Base-by-base conservation (phyloP, 2,329 filamentous ascomycete genomes). In the Epichloe gansuensis region DNA sequence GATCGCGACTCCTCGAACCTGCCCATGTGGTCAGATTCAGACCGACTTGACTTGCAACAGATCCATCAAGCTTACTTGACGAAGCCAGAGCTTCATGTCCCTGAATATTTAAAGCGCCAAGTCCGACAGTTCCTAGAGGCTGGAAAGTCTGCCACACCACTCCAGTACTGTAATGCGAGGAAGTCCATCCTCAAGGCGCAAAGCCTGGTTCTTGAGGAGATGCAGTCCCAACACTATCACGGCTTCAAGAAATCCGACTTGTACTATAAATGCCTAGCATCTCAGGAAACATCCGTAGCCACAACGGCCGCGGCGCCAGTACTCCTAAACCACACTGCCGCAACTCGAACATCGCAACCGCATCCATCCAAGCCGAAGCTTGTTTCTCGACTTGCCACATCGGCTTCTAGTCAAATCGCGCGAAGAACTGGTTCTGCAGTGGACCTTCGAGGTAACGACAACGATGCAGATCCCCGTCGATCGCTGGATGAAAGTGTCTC, bases 211-310 rank as follows among this genome's bases (percentile, higher is more conserved):
- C 77, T 96, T 53, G 87, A 95, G 55, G 83, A 87, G 60, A 88
- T 98, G 81, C 85, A 90, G 62, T 81, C 82, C 23, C 81, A 78
- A 13, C 81, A 95, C 63, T 93, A 93, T 57, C 82, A 86, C 17
- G 81, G 80, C 21, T 98, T 98, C 72, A 95, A 91, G 63, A 87
- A 83, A 60, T 95, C 93, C 0, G 93, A 97, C 63, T 69, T 98
- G 0, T 98, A 90, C 66, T 97, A 93, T 74, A 98, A 98, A 66
- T 96, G 91, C 65, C 75, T 98, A 1, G 89, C 91, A 7, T 87
- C 91, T 12, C 88, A 95, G 62, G 90, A 95, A 68, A 75, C 78
- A 2, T 53, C 52, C 38, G 43, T 52, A 3, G 56, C 61, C 12
- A 39, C 49, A 25, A 35, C 45, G 21, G 44, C 34, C 1, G 5